Evolutionary conservation across 805 yeast genomes (phyloP).

Genomic region (Metschnikowia arizonensis): DNA sequence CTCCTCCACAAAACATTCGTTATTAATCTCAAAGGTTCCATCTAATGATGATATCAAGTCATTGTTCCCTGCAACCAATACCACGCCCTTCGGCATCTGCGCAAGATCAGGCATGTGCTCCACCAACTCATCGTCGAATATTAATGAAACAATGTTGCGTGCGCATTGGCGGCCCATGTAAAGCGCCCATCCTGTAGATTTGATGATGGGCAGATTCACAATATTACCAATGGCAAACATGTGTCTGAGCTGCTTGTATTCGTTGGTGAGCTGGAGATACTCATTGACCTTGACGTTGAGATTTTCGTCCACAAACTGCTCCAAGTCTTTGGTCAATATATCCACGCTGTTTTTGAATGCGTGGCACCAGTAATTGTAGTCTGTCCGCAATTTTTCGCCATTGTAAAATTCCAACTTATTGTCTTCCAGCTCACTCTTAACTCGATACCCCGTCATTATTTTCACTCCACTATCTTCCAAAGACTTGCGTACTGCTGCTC

Average conservation of each 20-base stretch:
- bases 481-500: slow-evolving; percentile 24
- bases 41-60: slow-evolving; percentile 36
- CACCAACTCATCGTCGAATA: slow-evolving; percentile 27
- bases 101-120: slow-evolving; percentile 33
- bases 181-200: slow-evolving; percentile 45
- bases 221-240: slow-evolving; percentile 39
- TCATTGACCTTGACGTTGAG: slow-evolving; percentile 35
- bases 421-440: slow-evolving; percentile 18
- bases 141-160: slow-evolving; percentile 29
- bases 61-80: slow-evolving; percentile 36
- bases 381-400: slow-evolving; percentile 26
- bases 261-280: slow-evolving; percentile 30
- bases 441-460: slow-evolving; percentile 28
- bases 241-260: slow-evolving; percentile 17
- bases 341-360: slow-evolving; percentile 30
- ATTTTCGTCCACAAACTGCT: slow-evolving; percentile 23
- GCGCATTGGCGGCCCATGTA: slow-evolving; percentile 40
- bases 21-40: slow-evolving; percentile 32
- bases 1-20: slow-evolving; percentile 32
- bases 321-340: slow-evolving; percentile 22
- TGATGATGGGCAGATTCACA: slow-evolving; percentile 38
- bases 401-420: slow-evolving; percentile 27
- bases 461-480: slow-evolving; percentile 28
- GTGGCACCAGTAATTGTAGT: slow-evolving; percentile 37
- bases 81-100: slow-evolving; percentile 40